Base-by-base conservation (phyloP, 148 eudicot genomes). In the Chenopodium formosanum region DNA sequence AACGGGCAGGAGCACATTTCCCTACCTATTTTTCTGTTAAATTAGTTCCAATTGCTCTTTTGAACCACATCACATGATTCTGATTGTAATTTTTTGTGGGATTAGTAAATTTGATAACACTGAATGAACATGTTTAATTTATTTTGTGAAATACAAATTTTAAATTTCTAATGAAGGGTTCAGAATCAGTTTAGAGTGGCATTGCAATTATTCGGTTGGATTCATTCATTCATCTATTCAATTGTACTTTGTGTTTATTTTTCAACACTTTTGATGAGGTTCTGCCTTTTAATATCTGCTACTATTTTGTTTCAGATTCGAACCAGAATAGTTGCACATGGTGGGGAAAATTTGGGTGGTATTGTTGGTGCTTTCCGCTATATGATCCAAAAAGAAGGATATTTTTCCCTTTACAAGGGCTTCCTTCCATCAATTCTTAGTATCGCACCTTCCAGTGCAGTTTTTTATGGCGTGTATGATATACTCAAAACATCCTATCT, bases 381-480 rank as follows among this genome's bases (percentile, higher is more conserved):
- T 66, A 88, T 91, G 87, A 86, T 91, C 67, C 82, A 75, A 81
- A 91, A 88, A 58, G 94, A 91, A 90, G 94, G 94, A 50, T 83
- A 87, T 81, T 84, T 90, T 73, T 87, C 94, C 63, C 94, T 91
- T 70, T 91, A 91, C 81, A 91, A 86, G 84, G 92, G 94, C 78
- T 86, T 91, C 80, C 64, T 91, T 60, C 92, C 92, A 73, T 91
- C 94, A 44, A 89, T 91, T 67, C 84, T 90, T 37, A 37, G 44
- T 0, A 37, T 37, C 44, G 44, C 44, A 37, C 44, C 44, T 37
- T 37, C 94, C 4, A 88, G 89, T 85, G 94, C 94, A 62, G 94
- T 91, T 69, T 91, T 91, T 77, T 91, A 91, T 73, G 91, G 94
- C 22, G 91, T 91, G 63, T 91, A 91, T 80, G 94, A 91, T 85